Conservation (phyloP, 2,329 filamentous ascomycete species). For the Ceratocystis alfenasii region DNA sequence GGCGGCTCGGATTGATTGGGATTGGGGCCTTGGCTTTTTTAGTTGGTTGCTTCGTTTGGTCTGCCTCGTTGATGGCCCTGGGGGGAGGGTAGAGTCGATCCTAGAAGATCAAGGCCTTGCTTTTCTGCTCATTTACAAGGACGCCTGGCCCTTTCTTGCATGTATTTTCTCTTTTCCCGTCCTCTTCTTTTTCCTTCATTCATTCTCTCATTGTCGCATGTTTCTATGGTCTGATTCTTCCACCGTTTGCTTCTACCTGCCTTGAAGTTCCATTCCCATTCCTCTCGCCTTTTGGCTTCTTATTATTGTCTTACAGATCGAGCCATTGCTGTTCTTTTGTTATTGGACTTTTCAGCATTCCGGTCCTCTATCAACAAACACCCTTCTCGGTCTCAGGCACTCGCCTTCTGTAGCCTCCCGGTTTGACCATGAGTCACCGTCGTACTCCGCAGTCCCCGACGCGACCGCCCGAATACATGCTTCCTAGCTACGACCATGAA, state of each 20-base stretch:
- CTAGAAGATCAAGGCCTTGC: background rate
- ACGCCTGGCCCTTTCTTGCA: background rate
- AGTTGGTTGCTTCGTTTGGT: too few relatives aligned
- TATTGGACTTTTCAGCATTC: slow-evolving; percentile 1
- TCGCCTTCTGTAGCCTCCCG: slow-evolving; percentile 1
- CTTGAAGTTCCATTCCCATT: background rate
- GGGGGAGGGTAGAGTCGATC: background rate
- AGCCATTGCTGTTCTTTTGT: background rate
- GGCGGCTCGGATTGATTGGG: slow-evolving; percentile 6
- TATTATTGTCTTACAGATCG: background rate
- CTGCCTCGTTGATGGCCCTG: background rate
- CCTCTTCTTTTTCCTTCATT: slow-evolving; percentile 1
- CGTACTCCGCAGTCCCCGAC: slow-evolving; percentile 31
- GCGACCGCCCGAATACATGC: slow-evolving; percentile 45
- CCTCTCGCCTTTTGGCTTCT: background rate
- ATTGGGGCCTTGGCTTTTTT: slow-evolving; percentile 2
- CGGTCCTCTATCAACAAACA: background rate
- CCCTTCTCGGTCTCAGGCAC: background rate
- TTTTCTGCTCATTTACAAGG: background rate
- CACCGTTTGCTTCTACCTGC: background rate
- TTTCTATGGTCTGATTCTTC: background rate
- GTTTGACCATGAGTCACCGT: slow-evolving; percentile 19
- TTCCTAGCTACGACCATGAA: slow-evolving; percentile 45
- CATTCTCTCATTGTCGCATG: background rate
- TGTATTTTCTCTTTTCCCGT: background rate